Evolutionary conservation across 345 rosid species (phyloP).

Genomic region (Pugionium dolabratum): DNA sequence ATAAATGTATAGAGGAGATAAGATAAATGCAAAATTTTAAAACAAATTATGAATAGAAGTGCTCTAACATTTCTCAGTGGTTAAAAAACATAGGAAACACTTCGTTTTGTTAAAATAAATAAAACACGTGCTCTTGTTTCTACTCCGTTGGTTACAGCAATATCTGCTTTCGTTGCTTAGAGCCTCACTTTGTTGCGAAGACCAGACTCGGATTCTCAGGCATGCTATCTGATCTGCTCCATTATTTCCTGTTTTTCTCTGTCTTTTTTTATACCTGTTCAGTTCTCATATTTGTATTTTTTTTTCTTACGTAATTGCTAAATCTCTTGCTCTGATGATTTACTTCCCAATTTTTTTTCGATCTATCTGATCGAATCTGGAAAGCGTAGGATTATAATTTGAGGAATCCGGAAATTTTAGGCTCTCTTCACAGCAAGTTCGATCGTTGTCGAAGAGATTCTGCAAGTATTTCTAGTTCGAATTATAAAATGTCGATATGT

Average conservation of each 20-base stretch:
- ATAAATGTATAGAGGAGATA: background rate
- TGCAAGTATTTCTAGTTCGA: conserved; percentile 11
- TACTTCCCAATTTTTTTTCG: background rate
- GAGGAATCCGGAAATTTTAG: background rate
- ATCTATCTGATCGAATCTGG: conserved; percentile 25
- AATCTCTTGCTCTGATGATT: conserved; percentile 28
- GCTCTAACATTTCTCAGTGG: no score
- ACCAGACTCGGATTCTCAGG: conserved; percentile 31
- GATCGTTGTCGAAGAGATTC: conserved; percentile 12
- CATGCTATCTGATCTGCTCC: conserved; percentile 30
- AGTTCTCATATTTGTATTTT: background rate
- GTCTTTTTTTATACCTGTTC: background rate
- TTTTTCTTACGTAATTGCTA: conserved; percentile 11
- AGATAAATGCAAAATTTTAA: background rate
- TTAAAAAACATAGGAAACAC: conserved; percentile 1
- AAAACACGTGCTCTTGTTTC: conserved; percentile 1
- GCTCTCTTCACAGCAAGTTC: background rate
- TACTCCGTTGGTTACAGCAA: conserved; percentile 10
- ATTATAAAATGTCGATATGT: background rate
- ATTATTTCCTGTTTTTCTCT: background rate
- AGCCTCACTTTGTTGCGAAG: conserved; percentile 19
- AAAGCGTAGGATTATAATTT: background rate
- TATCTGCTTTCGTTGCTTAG: background rate
- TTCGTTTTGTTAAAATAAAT: conserved; percentile 14
- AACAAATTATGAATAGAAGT: no score